These are phyloP conservation scores for Picea sitchensis DNA, from an alignment of 75 land plant species.

Conservation along the genomic window DNA sequence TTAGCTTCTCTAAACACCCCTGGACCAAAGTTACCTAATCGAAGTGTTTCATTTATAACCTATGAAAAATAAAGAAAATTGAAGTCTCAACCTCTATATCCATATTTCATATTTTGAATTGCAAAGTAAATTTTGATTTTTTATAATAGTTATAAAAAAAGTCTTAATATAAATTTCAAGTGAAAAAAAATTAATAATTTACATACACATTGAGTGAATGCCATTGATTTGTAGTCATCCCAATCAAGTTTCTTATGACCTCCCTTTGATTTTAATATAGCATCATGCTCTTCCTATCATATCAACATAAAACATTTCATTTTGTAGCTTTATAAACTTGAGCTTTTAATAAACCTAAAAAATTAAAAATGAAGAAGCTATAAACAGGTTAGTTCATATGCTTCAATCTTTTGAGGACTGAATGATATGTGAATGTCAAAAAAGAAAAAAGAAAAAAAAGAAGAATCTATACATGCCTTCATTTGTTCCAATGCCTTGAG, in stretches of 20 bases:
- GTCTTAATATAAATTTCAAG: too few species aligned
- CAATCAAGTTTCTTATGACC: background rate
- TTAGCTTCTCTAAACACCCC: background rate
- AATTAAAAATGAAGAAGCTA: too few species aligned
- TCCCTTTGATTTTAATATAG: background rate
- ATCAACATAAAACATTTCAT: background rate
- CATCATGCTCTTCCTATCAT: background rate
- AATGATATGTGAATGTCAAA: too few species aligned
- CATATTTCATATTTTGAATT: too few species aligned
- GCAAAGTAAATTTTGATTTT: too few species aligned
- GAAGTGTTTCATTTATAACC: conserved; percentile 4
- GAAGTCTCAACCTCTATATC: too few species aligned
- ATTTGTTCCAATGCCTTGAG: background rate
- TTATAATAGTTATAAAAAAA: too few species aligned
- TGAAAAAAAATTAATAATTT: too few species aligned
- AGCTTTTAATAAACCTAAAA: background rate
- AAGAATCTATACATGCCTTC: background rate
- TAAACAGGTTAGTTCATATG: too few species aligned
- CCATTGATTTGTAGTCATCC: background rate
- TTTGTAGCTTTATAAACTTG: too few species aligned
- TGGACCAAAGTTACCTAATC: background rate
- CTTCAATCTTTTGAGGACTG: too few species aligned
- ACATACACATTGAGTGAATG: background rate
- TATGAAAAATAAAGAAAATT: background rate
- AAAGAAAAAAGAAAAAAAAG: too few species aligned